A percentile compares a stretch with the other conserved stretches of the same genome.
Evolutionary conservation across 1,284 basidiomycete species (phyloP).

Genomic region (Leccinum fallax): DNA sequence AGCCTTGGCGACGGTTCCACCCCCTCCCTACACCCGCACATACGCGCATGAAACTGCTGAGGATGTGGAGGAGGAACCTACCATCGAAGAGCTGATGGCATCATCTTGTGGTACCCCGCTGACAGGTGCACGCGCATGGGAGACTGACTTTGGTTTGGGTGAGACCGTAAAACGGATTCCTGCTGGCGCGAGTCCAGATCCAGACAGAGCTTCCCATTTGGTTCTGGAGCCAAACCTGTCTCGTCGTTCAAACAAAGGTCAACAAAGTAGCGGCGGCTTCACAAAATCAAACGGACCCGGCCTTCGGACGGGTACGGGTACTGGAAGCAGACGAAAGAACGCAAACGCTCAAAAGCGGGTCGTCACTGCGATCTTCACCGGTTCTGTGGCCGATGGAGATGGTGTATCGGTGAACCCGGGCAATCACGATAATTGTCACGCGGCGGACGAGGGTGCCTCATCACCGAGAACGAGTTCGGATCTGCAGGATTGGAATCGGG

Average conservation of each 20-base stretch:
- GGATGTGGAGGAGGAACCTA: conserved; percentile 30
- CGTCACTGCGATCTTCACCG: conserved; percentile 37
- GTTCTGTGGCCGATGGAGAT: conserved; percentile 6
- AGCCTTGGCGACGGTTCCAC: conserved; percentile 13
- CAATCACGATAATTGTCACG: background rate
- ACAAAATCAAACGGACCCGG: conserved; percentile 2
- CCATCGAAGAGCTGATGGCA: conserved; percentile 31
- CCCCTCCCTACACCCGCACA: conserved; percentile 21
- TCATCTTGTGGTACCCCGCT: conserved; percentile 24
- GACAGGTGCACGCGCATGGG: conserved; percentile 34
- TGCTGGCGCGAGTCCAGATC: background rate
- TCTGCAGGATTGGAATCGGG: background rate
- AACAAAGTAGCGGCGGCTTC: background rate
- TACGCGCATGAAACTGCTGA: background rate
- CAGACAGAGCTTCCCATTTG: background rate
- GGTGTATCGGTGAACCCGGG: background rate
- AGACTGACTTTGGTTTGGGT: conserved; percentile 29
- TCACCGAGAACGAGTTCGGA: background rate
- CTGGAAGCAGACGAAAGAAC: conserved; percentile 10
- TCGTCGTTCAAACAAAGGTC: background rate
- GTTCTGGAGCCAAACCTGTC: background rate
- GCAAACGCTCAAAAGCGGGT: conserved; percentile 21
- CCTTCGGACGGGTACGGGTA: conserved; percentile 1
- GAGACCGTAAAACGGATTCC: conserved; percentile 35
- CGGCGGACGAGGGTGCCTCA: background rate